Evolutionary conservation across 208 protist species (phyloP).

Genomic region (Histomonas meleagridis): DNA sequence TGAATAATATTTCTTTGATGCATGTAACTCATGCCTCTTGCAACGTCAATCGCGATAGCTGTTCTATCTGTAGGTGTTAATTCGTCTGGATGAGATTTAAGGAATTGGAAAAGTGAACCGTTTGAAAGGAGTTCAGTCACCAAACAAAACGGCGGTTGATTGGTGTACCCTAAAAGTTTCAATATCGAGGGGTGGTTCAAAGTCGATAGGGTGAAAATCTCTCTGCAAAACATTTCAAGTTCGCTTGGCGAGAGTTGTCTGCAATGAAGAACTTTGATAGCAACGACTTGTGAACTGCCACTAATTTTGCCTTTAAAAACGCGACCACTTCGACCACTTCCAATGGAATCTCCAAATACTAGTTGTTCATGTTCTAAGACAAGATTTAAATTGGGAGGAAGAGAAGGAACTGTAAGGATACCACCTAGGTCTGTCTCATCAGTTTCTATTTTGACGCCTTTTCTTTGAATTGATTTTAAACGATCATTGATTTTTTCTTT

Average conservation of each 20-base stretch:
- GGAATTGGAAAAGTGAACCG: neutral
- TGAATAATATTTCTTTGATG: constrained; percentile 52
- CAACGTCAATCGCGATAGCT: constrained; percentile 46
- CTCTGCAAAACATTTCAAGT: neutral
- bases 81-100: neutral
- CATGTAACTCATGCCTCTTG: constrained; percentile 53
- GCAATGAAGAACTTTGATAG: constrained; percentile 12
- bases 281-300: neutral
- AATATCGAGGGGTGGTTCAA: neutral
- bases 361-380: constrained; percentile 1
- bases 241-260: no score
- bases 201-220: neutral
- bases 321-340: neutral
- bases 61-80: constrained; percentile 2
- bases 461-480: neutral
- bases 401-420: neutral
- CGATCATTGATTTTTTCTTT: neutral
- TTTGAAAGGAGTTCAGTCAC: neutral
- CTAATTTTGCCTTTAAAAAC: neutral
- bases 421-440: neutral
- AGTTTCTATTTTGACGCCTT: neutral
- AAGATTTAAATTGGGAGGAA: neutral
- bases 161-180: neutral
- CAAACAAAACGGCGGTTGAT: neutral
- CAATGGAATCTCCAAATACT: neutral